phyloP scores from a whole-genome alignment of 2,329 filamentous ascomycete species.

The Rachicladosporium sp. region DNA sequence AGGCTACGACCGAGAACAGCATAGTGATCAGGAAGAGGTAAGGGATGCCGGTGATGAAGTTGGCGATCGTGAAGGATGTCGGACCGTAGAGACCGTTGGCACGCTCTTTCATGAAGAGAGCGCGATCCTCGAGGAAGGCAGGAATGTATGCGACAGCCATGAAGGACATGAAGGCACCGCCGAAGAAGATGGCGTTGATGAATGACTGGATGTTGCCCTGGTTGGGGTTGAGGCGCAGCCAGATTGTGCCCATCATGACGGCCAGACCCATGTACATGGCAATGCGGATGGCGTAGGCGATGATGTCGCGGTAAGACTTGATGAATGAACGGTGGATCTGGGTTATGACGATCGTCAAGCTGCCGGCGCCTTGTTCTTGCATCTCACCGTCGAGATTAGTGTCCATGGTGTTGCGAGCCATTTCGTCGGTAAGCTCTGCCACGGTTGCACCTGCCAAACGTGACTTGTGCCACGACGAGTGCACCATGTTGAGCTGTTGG shows the following conservation, averaged over 20 bases:
- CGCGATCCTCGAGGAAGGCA: conserved; percentile 62
- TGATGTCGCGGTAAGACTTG: conserved; percentile 72
- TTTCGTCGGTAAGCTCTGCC: conserved; percentile 22
- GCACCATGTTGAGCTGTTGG: conserved; percentile 41
- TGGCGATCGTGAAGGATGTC: conserved; percentile 58
- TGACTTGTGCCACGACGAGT: conserved; percentile 44
- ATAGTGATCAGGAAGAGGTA: conserved; percentile 69
- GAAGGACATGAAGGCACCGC: conserved; percentile 41
- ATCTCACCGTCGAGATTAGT: conserved; percentile 18
- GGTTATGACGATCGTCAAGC: conserved; percentile 43
- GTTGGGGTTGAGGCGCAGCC: conserved; percentile 54
- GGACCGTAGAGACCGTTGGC: conserved; percentile 72
- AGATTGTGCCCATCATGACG: conserved; percentile 80
- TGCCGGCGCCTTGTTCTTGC: conserved; percentile 29
- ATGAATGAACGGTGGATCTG: conserved; percentile 69
- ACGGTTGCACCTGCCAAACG: conserved; percentile 25
- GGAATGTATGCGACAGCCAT: conserved; percentile 68
- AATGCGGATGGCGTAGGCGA: conserved; percentile 71
- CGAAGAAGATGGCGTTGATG: conserved; percentile 61
- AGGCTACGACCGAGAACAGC: conserved; percentile 62
- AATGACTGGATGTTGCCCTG: conserved; percentile 69
- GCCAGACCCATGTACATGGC: conserved; percentile 72
- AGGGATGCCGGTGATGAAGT: conserved; percentile 71
- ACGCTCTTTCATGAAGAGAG: conserved; percentile 63
- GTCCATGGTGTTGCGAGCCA: conserved; percentile 22